Evolutionary conservation across 2,329 filamentous ascomycete species (phyloP), one percentile per base, ranked within the genome.

Genomic region (Colletotrichum camelliae): DNA sequence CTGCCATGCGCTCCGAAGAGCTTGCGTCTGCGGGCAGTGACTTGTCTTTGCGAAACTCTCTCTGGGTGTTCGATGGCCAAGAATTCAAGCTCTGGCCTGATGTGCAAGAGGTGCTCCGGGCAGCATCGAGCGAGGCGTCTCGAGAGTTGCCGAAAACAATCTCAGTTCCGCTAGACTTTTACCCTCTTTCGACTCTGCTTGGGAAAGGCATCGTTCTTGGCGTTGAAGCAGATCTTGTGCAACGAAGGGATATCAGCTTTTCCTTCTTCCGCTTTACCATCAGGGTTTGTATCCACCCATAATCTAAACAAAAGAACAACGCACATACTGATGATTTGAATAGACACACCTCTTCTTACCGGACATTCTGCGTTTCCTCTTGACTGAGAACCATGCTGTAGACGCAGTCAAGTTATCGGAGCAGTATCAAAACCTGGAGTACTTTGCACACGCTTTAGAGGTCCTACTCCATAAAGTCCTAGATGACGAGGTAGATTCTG

Each of bases 341-440:
- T 78, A 97, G 93, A 98, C 96, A 39, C 95, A 98, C 82, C 91
- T 99, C 33, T 98, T 98, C 83, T 90, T 99, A 35, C 96, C 97
- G 10, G 95, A 97, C 77, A 88, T 98, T 33, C 89, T 99, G 55
- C 94, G 94, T 39, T 93, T 95, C 80, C 93, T 97, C 81, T 88
- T 99, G 21, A 89, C 91, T 31, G 90, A 93, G 75, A 94, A 94
- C 82, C 94, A 95, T 81, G 93, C 93, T n/a, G 89, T 93, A 2
- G 94, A 95, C 58, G 97, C 97, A 1, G 90, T 97, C 60, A 93
- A 93, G 74, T 88, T 98, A 16, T 95, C 95, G 9, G 93, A 95
- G 79, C 94, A 96, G 79, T 98, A 98, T 82, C 93, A 96, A 80
- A 90, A 95, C 74, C 89, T 99, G 5, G 94, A 95, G 67, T 99